Evolutionary conservation across 2,329 filamentous ascomycete genomes (phyloP).

Genomic region (Diaporthe sp.): DNA sequence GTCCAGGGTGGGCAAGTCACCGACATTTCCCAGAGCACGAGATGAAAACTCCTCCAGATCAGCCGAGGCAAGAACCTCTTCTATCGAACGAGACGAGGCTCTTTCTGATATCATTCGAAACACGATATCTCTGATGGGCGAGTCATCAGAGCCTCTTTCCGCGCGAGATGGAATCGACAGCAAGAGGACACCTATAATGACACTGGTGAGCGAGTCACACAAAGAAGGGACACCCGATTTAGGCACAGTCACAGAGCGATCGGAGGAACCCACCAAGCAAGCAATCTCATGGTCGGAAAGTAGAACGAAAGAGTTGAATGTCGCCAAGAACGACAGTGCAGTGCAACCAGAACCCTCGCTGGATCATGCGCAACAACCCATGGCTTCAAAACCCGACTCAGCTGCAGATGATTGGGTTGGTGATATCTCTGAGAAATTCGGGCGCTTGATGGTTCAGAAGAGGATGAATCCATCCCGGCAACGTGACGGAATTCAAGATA

Average conservation of each 20-base stretch:
- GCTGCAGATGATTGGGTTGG: slow-evolving; percentile 81
- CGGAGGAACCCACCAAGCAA: background rate
- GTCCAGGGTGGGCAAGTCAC: background rate
- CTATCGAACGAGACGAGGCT: no score
- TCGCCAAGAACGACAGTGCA: no score
- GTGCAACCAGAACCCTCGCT: no score
- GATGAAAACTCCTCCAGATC: no score
- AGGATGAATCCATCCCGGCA: slow-evolving; percentile 85
- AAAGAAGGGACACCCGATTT: background rate
- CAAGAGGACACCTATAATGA: background rate
- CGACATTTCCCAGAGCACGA: background rate
- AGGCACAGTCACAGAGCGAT: no score
- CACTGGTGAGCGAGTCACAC: no score
- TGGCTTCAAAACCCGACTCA: slow-evolving; percentile 37
- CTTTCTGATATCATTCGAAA: no score
- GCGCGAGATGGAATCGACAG: no score
- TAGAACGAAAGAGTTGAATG: background rate
- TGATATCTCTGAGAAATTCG: slow-evolving; percentile 85
- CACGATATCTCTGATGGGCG: no score
- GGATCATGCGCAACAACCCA: background rate
- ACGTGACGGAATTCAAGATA: slow-evolving; percentile 69
- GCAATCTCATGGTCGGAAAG: no score
- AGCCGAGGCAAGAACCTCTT: no score
- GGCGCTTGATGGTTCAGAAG: slow-evolving; percentile 86
- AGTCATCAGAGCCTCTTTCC: no score